Base-by-base conservation (phyloP, 2,329 filamentous ascomycete genomes). In the Neophaeococcomyces mojaviensis region DNA sequence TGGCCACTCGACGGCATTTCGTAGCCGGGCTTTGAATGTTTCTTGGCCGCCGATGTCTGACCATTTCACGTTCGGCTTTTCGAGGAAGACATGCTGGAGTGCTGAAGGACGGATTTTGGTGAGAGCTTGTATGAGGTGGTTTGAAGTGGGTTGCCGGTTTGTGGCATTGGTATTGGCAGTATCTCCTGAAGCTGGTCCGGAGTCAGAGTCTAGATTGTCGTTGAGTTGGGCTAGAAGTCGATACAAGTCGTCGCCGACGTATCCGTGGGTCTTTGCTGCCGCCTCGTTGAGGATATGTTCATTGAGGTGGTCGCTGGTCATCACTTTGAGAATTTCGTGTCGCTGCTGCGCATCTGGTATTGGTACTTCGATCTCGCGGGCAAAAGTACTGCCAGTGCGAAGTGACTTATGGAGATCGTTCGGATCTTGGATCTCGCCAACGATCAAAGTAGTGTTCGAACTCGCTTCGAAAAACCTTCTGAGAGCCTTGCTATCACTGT, bases 71-170 rank as follows among this genome's bases (percentile, higher is more conserved):
- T 85, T 88, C 0, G 88, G 89, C 7, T 87, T 89, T 59, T 94
- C 86, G 38, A 96, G 73, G 60, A 92, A 87, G 46, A 95, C 81
- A 59, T 94, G 88, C 54, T 87, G 82, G 78, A 97, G 90, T 3
- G 88, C 86, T 1, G 84, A 88, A 1, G 90, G 88, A 9, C 79
- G 76, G n/a, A 88, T 80, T 46, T 77, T 68, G 31, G 77, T 72
- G 30, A 90, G 72, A 1, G 88, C 86, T 32, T 71, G 63, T 28
- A 80, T 72, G 42, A 88, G 74, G 57, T 88, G 81, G 8, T 73
- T 61, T 35, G 64, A 55, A 12, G 41, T 36, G 2, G 31, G 18
- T 34, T 31, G 26, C 3, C 9, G 9, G 24, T 3, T 16, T 30
- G 54, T 53, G 6, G 67, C 37, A 28, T 15, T 9, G 8, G 13